Conservation (phyloP, 139 green algal genomes). For the Nannochloris sp. region DNA sequence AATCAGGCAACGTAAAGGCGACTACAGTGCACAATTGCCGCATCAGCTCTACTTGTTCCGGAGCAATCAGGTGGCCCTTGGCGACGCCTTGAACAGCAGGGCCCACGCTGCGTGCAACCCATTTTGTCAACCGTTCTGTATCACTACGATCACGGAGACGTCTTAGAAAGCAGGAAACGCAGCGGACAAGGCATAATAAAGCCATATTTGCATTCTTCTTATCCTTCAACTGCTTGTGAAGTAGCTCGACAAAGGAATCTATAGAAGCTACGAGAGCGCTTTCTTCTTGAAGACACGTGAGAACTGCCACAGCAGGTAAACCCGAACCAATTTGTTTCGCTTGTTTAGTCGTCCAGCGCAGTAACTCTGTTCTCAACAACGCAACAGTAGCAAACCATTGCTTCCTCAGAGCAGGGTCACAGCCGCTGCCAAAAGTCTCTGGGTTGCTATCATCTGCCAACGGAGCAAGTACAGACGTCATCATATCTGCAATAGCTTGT, state of each 20-base stretch:
- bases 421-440: conserved; percentile 13
- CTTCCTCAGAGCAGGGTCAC: conserved; percentile 2
- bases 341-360: conserved; percentile 65
- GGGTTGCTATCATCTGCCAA: conserved; percentile 31
- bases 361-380: conserved; percentile 44
- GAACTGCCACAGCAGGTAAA: conserved; percentile 61
- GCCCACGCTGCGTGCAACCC: conserved; percentile 44
- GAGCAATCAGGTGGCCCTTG: conserved; percentile 36
- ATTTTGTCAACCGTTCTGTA: conserved; percentile 23
- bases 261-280: conserved; percentile 33
- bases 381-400: conserved; percentile 36
- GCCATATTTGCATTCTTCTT: conserved; percentile 22
- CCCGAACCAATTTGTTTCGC: conserved; percentile 45
- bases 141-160: conserved; percentile 6
- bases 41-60: conserved; percentile 44
- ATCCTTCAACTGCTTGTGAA: conserved; percentile 52
- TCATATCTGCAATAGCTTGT: conserved; percentile 62
- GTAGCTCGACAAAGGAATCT: conserved; percentile 53
- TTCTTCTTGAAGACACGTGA: conserved; percentile 68
- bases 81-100: conserved; percentile 41
- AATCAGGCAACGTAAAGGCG: conserved; percentile 48
- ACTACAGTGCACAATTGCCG: conserved; percentile 47
- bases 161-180: conserved; percentile 23
- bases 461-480: conserved; percentile 56
- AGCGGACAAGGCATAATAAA: conserved; percentile 22